Conservation (phyloP, 352 stramenopile genomes). For the Phytophthora tentaculata region DNA sequence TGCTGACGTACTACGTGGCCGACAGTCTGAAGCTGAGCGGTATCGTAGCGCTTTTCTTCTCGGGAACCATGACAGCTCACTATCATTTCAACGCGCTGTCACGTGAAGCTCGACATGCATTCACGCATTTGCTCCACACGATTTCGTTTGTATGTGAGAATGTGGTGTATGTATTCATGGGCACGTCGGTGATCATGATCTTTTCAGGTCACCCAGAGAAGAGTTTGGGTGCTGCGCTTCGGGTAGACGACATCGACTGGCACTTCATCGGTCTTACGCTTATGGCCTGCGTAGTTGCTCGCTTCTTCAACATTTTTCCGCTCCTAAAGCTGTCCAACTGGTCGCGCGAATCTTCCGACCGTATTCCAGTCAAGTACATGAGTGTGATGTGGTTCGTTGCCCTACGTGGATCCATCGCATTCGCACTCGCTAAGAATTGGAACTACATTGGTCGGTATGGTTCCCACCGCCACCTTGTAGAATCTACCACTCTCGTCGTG, state of each 20-base stretch:
- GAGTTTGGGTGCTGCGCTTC: slow-evolving; percentile 55
- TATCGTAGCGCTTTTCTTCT: slow-evolving; percentile 95
- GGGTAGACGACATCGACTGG: slow-evolving; percentile 81
- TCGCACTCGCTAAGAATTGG: slow-evolving; percentile 90
- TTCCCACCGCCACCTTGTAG: slow-evolving; percentile 79
- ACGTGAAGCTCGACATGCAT: slow-evolving; percentile 77
- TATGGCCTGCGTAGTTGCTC: slow-evolving; percentile 64
- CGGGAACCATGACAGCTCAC: slow-evolving; percentile 87
- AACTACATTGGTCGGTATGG: slow-evolving; percentile 69
- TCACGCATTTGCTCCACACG: slow-evolving; percentile 85
- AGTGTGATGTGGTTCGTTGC: slow-evolving; percentile 93
- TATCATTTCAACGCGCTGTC: slow-evolving; percentile 89
- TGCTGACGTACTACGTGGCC: slow-evolving; percentile 85
- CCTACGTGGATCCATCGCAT: slow-evolving; percentile 93
- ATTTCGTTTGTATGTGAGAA: slow-evolving; percentile 82
- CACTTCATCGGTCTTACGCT: slow-evolving; percentile 78
- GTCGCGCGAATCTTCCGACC: slow-evolving; percentile 49
- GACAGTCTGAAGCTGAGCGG: slow-evolving; percentile 84
- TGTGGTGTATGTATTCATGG: slow-evolving; percentile 89
- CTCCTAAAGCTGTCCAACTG: slow-evolving; percentile 76
- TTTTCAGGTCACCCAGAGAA: slow-evolving; percentile 72
- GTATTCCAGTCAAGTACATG: slow-evolving; percentile 77
- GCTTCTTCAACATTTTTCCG: slow-evolving; percentile 83
- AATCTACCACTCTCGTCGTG: slow-evolving; percentile 85
- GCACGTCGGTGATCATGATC: slow-evolving; percentile 82